phyloP scores from a whole-genome alignment of 805 yeast genomes.

The Ogataea philodendri region DNA sequence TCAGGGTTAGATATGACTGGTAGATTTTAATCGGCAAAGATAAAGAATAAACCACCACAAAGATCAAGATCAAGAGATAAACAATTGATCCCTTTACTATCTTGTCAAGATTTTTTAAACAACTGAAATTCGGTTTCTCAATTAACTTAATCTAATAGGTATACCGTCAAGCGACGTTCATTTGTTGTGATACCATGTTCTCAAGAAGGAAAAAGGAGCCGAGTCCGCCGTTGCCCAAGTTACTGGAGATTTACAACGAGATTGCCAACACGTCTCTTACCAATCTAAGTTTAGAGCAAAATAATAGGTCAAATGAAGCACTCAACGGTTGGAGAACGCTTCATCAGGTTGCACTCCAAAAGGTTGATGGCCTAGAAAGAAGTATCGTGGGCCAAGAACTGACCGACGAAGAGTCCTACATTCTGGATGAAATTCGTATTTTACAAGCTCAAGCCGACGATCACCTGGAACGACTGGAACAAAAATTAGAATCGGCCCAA shows the following conservation, averaged over 20 bases:
- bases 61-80: slow-evolving; percentile 1
- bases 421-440: slow-evolving; percentile 40
- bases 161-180: no score
- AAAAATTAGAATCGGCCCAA: slow-evolving; percentile 16
- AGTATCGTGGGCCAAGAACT: slow-evolving; percentile 33
- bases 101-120: no score
- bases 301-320: slow-evolving; percentile 50
- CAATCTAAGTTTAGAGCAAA: slow-evolving; percentile 58
- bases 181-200: no score
- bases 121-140: no score
- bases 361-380: slow-evolving; percentile 53
- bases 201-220: slow-evolving; percentile 58
- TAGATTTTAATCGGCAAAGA: slow-evolving; percentile 3
- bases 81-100: no score
- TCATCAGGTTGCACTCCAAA: slow-evolving; percentile 58
- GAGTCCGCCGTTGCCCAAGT: slow-evolving; percentile 58
- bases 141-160: no score
- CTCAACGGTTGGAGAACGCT: slow-evolving; percentile 71
- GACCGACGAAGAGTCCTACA: slow-evolving; percentile 45
- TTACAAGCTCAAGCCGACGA: slow-evolving; percentile 36
- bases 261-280: slow-evolving; percentile 58
- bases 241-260: slow-evolving; percentile 60
- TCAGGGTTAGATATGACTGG: slow-evolving; percentile 7
- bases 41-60: no score
- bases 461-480: slow-evolving; percentile 39